Base-by-base conservation (phyloP, 208 protist genomes). In the Trypanosoma rangeli region DNA sequence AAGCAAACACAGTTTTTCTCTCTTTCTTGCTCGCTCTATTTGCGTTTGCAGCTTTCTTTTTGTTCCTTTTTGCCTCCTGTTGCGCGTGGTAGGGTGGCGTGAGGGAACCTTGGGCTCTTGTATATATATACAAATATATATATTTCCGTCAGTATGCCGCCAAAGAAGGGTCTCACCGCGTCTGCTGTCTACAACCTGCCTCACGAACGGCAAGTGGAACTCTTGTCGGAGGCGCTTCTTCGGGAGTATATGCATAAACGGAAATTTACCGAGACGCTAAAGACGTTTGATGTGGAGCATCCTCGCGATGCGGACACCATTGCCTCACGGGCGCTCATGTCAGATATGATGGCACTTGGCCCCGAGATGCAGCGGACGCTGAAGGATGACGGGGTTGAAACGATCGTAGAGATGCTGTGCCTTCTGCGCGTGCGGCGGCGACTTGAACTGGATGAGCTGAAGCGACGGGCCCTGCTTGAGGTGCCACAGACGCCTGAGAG, bases 321-420 rank as follows among this genome's bases (percentile, higher is more conserved):
- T 39, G 85, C 84, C 20, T 95, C 90, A 15, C 85, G 93, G 15
- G 89, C 85, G 3, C 68, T 96, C 35, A 96, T 97, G 93, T 83
- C 83, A 12, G 87, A 97, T 59, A 71, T 97, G 31, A 92, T 97
- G 90, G 77, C 80, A 24, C 77, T 96, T 33, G 29, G 76, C 12
- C 22, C 66, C 5, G 75, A 76, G 15, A 81, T 76, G 2, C 83
- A 89, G 63, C 62, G 74, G 58, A 65, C 73, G 12, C 76, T 94
- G 68, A 96, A 94, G 78, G 68, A 10, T 16, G 80, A 84, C 12
- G 87, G 89, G 1, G 82, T 92, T n/a, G 83, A 91, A 70, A 97
- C 89, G 10, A 94, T 97, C 55, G 96, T 97, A 87, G 93, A 97
- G 64, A 93, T 93, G 87, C 78, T 97, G 28, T 94, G 90, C 68